Conservation (phyloP, 306 rosid species). For the Erythrophleum fordii region DNA sequence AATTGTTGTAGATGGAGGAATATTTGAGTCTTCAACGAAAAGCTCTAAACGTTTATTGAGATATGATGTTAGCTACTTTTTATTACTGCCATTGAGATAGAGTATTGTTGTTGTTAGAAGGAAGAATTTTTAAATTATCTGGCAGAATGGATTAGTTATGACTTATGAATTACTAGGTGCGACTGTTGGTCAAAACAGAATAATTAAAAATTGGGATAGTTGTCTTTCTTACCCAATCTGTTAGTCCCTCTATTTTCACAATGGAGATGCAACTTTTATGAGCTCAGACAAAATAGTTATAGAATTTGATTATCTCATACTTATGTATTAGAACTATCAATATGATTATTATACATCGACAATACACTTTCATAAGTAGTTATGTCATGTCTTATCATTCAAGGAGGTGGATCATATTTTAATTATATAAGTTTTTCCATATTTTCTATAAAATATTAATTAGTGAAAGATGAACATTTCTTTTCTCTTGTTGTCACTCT, state of each 20-base stretch:
- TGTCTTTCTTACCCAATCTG: constrained; percentile 20
- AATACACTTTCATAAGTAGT: not conserved
- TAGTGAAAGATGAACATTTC: not conserved
- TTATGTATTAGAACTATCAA: not conserved
- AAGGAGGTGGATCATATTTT: not conserved
- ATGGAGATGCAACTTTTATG: not conserved
- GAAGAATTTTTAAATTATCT: constrained; percentile 2
- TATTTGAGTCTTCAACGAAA: not conserved
- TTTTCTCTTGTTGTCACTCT: not conserved
- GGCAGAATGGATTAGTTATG: not conserved
- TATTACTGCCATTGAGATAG: not conserved
- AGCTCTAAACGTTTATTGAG: not conserved
- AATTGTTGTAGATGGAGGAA: not conserved
- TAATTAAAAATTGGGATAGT: not conserved
- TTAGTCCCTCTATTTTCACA: not conserved
- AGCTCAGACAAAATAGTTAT: not conserved
- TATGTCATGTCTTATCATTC: not conserved
- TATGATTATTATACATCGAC: not conserved
- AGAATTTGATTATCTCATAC: not conserved
- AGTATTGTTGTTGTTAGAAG: not conserved
- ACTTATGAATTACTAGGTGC: not conserved
- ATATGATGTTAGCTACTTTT: not conserved
- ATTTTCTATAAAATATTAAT: not conserved
- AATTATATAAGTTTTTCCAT: not conserved
- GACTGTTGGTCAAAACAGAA: not conserved